Evolutionary conservation across 306 rosid genomes (phyloP).

Genomic region (Quercus alba): DNA sequence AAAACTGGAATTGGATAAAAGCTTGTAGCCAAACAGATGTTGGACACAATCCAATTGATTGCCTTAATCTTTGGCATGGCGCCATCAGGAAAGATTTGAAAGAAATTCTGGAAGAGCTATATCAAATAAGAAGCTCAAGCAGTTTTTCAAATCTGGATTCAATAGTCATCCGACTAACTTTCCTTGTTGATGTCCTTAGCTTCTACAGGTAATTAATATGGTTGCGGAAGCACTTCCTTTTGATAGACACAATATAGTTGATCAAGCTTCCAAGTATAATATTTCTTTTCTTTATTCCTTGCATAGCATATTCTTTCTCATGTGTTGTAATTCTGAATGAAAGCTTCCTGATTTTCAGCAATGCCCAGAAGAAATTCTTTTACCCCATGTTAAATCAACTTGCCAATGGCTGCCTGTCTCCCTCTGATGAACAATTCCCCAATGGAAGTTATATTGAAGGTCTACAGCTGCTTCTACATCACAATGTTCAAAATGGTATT

Average conservation of each 20-base stretch:
- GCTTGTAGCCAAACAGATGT: conserved; percentile 31
- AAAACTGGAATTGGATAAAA: conserved; percentile 28
- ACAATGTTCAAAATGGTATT: conserved; percentile 35
- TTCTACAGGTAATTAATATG: conserved; percentile 56
- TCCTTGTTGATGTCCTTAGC: conserved; percentile 66
- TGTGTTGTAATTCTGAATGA: conserved; percentile 18
- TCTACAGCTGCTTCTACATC: conserved; percentile 53
- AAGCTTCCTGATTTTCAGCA: conserved; percentile 47
- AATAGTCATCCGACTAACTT: conserved; percentile 58
- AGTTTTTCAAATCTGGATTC: conserved; percentile 55
- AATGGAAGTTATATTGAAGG: conserved; percentile 52
- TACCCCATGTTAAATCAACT: conserved; percentile 50
- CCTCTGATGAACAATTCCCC: conserved; percentile 41
- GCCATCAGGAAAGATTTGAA: conserved; percentile 66
- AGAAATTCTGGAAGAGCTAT: conserved; percentile 53
- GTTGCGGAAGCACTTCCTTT: conserved; percentile 7
- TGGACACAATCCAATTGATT: conserved; percentile 53
- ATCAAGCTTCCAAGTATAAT: conserved; percentile 12
- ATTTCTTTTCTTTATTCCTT: conserved; percentile 21
- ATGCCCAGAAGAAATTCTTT: conserved; percentile 68
- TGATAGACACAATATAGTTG: neutral
- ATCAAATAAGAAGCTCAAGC: conserved; percentile 43
- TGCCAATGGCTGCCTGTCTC: conserved; percentile 28
- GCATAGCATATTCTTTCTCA: neutral
- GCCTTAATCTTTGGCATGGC: conserved; percentile 77